Conservation (phyloP, 495 filamentous ascomycete species). For the Articulospora tetracladia region DNA sequence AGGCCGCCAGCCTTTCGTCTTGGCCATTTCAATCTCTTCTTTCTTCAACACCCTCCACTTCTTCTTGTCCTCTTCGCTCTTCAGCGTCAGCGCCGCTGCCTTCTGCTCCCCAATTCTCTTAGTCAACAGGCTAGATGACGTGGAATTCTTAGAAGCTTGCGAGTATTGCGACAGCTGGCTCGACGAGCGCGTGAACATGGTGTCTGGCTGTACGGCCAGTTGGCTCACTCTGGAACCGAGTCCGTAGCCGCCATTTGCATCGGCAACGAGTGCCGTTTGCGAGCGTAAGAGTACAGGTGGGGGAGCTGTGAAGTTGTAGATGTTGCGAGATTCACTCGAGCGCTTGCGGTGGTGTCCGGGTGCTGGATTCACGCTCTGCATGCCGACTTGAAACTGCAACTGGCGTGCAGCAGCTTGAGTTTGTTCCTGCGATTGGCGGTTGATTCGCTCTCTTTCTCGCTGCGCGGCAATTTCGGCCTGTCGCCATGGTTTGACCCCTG, state of each 20-base stretch:
- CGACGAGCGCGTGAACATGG: slow-evolving; percentile 16
- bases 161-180: slow-evolving; percentile 12
- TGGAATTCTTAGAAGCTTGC: slow-evolving; percentile 20
- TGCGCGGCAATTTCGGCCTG: slow-evolving; percentile 19
- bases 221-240: not conserved
- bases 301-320: not conserved
- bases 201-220: not conserved
- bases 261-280: not conserved
- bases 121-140: slow-evolving; percentile 36
- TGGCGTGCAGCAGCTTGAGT: not conserved
- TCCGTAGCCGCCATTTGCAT: slow-evolving; percentile 8
- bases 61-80: slow-evolving; percentile 15
- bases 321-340: not conserved
- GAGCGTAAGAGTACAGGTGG: not conserved
- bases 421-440: slow-evolving; percentile 1
- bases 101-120: slow-evolving; percentile 46
- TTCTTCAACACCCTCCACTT: slow-evolving; percentile 23
- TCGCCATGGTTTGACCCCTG: slow-evolving; percentile 26
- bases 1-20: slow-evolving; percentile 21
- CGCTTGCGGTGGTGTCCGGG: not conserved
- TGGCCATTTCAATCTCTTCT: slow-evolving; percentile 21
- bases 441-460: slow-evolving; percentile 9
- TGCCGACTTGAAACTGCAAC: slow-evolving; percentile 3
- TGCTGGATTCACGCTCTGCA: not conserved
- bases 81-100: slow-evolving; percentile 36